Conservation (phyloP, 2,329 filamentous ascomycete species). For the Talaromyces amestolkiae region DNA sequence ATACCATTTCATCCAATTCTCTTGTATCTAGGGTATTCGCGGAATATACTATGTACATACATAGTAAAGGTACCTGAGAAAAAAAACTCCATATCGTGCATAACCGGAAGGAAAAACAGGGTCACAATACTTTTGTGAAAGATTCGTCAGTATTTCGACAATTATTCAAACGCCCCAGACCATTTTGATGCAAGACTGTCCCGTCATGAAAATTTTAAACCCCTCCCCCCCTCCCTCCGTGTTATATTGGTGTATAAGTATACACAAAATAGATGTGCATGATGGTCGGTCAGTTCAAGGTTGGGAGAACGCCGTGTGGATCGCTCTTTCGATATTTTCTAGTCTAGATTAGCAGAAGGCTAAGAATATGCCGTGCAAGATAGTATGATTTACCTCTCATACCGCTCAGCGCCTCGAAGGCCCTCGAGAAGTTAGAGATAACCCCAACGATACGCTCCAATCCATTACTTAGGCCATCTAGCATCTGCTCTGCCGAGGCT, state of each 20-base stretch:
- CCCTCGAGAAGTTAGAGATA: constrained; percentile 41
- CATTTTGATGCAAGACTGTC: background rate
- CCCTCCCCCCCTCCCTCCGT: background rate
- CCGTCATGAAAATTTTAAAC: background rate
- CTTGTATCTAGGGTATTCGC: constrained; percentile 3
- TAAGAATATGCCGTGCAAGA: background rate
- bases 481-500: constrained; percentile 31
- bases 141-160: too few relatives aligned
- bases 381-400: constrained; percentile 40
- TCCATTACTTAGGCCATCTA: constrained; percentile 38
- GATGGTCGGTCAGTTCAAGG: constrained; percentile 9
- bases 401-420: constrained; percentile 44
- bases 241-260: background rate
- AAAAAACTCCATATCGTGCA: background rate
- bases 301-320: constrained; percentile 41
- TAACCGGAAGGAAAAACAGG: background rate
- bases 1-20: background rate
- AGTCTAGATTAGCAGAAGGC: background rate
- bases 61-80: background rate
- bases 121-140: background rate
- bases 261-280: background rate
- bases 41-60: constrained; percentile 7
- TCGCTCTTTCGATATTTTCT: constrained; percentile 46
- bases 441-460: constrained; percentile 38
- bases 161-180: background rate